Conservation (phyloP, 345 rosid genomes). For the Turnera subulata region DNA sequence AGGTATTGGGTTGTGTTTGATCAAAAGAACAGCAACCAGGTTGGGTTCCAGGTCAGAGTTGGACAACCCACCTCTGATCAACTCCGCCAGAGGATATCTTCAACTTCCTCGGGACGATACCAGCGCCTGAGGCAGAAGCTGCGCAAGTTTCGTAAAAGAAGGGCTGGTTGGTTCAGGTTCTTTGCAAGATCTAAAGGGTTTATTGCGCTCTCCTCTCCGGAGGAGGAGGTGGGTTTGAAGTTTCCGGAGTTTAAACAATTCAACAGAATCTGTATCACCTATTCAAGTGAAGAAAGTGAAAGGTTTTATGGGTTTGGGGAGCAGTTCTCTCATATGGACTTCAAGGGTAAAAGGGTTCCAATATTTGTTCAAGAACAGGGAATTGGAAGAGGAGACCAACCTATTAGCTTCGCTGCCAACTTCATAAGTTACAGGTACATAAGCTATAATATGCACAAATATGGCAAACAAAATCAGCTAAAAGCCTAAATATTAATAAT, state of each 20-base stretch:
- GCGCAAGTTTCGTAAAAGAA: conserved; percentile 29
- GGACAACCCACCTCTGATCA: conserved; percentile 34
- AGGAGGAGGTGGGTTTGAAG: conserved; percentile 34
- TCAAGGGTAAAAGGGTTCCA: conserved; percentile 68
- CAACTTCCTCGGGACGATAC: conserved; percentile 16
- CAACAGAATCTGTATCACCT: conserved; percentile 51
- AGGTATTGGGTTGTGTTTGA: conserved; percentile 51
- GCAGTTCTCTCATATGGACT: conserved; percentile 70
- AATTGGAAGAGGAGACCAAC: conserved; percentile 80
- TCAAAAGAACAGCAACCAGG: conserved; percentile 41
- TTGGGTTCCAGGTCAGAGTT: conserved; percentile 46
- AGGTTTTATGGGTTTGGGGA: conserved; percentile 67
- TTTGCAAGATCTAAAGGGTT: conserved; percentile 36
- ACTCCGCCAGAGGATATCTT: conserved; percentile 14
- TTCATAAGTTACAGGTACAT: conserved; percentile 65
- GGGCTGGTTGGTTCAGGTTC: conserved; percentile 30
- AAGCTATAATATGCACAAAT: neutral
- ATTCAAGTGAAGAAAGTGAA: conserved; percentile 53
- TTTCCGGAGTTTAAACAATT: conserved; percentile 27
- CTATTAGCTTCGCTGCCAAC: conserved; percentile 66
- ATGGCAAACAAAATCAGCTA: neutral
- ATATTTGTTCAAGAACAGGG: conserved; percentile 80
- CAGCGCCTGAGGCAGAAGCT: conserved; percentile 29
- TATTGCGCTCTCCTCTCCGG: conserved; percentile 29
- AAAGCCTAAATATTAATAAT: too few relatives aligned